Conservation (phyloP, 2,329 filamentous ascomycete genomes). For the Rhynchosporium secalis region DNA sequence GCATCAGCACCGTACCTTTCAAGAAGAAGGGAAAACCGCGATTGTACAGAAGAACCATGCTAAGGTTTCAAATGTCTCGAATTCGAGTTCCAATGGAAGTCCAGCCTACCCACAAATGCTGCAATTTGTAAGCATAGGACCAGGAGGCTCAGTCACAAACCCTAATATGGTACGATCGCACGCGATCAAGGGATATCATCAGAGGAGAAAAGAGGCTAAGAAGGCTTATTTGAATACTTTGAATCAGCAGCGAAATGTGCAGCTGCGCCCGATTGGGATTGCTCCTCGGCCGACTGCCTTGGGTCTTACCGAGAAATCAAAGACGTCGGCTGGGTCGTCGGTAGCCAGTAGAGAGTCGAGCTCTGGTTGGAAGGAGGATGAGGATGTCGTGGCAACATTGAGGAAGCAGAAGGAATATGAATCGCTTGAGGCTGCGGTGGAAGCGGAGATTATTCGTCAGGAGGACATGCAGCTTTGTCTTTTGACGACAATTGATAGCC, state of each 20-base stretch:
- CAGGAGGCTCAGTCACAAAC: constrained; percentile 12
- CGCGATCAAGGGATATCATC: constrained; percentile 20
- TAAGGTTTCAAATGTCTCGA: neutral
- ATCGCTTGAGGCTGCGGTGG: constrained; percentile 1
- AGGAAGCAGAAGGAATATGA: constrained; percentile 3
- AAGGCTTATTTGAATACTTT: constrained; percentile 13
- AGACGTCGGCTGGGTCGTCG: neutral
- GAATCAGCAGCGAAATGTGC: constrained; percentile 7
- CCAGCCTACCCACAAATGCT: constrained; percentile 1
- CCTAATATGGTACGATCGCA: constrained; percentile 18
- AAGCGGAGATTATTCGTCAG: constrained; percentile 10
- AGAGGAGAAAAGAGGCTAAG: constrained; percentile 17
- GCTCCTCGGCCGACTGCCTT: neutral
- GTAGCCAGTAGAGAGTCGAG: neutral
- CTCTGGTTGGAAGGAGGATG: neutral
- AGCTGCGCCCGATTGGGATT: constrained; percentile 11
- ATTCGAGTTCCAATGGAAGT: neutral
- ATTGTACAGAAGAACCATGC: neutral
- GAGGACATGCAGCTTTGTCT: constrained; percentile 8
- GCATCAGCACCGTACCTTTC: constrained; percentile 5
- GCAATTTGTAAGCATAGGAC: constrained; percentile 18
- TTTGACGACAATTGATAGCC: neutral
- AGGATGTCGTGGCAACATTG: neutral
- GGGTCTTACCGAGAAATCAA: neutral
- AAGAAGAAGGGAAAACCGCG: neutral